phyloP scores from a whole-genome alignment of 371 early-diverging fungal species.

The Nematocida parisii region DNA sequence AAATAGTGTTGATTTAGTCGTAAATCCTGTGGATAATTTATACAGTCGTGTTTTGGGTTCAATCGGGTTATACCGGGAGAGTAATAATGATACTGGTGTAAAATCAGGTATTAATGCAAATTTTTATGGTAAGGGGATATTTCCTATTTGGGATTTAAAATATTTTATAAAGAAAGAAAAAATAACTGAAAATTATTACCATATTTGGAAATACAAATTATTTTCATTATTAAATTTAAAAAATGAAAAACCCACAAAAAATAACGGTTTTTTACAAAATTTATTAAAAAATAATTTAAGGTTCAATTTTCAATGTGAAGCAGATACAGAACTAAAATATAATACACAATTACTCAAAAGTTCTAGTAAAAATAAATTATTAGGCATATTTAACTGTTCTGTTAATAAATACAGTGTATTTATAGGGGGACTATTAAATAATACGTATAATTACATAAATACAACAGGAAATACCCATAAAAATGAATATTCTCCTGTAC shows the following conservation, averaged over 20 bases:
- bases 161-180: too few species aligned
- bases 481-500: background rate
- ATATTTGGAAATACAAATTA: too few species aligned
- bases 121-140: too few species aligned
- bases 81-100: background rate
- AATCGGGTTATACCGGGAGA: background rate
- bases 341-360: background rate
- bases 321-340: background rate
- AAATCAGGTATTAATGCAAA: too few species aligned
- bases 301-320: conserved; percentile 2
- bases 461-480: background rate
- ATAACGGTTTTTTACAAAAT: too few species aligned
- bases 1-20: background rate
- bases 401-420: background rate
- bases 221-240: too few species aligned
- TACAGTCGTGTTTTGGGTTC: background rate
- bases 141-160: too few species aligned
- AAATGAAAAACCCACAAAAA: too few species aligned
- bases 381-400: background rate
- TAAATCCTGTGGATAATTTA: conserved; percentile 2
- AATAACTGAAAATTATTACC: too few species aligned
- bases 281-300: too few species aligned
- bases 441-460: background rate
- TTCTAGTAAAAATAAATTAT: background rate
- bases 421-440: background rate